These are phyloP conservation scores for Colletotrichum sp. DNA, from an alignment of 2,329 filamentous ascomycete species.

Conservation along the genomic window DNA sequence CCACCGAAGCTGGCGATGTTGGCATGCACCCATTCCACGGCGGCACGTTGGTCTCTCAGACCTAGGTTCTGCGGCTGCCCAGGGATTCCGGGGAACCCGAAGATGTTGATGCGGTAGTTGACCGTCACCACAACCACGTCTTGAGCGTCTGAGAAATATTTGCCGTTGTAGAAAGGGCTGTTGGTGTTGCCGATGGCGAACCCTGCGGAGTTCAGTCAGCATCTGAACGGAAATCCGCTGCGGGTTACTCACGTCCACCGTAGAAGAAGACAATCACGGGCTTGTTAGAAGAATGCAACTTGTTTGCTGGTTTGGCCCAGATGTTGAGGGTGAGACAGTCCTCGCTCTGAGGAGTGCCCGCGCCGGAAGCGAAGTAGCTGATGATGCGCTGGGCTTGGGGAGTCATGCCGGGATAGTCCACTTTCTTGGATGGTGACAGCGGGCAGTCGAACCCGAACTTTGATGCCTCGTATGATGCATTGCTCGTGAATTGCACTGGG, in stretches of 20 bases:
- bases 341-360: conserved; percentile 31
- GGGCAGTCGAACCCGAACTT: conserved; percentile 32
- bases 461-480: conserved; percentile 24
- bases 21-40: conserved; percentile 52
- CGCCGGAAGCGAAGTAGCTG: conserved; percentile 1
- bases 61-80: conserved; percentile 43
- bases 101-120: conserved; percentile 50
- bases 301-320: conserved; percentile 32
- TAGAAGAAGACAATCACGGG: conserved; percentile 42
- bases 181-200: conserved; percentile 36
- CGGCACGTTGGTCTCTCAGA: conserved; percentile 53
- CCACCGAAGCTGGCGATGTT: conserved; percentile 54
- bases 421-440: conserved; percentile 24
- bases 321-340: conserved; percentile 45
- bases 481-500: conserved; percentile 28
- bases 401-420: conserved; percentile 31
- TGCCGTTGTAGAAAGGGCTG: conserved; percentile 44
- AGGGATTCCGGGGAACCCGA: conserved; percentile 43
- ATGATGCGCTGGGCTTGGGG: conserved; percentile 32
- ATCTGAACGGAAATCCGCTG: accelerated
- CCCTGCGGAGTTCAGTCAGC: background rate
- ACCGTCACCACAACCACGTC: conserved; percentile 51
- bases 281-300: conserved; percentile 22
- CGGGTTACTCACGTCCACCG: conserved; percentile 31
- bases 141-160: conserved; percentile 44